Base-by-base conservation (phyloP, 305 asterid genomes). In the Rubia peregrina region DNA sequence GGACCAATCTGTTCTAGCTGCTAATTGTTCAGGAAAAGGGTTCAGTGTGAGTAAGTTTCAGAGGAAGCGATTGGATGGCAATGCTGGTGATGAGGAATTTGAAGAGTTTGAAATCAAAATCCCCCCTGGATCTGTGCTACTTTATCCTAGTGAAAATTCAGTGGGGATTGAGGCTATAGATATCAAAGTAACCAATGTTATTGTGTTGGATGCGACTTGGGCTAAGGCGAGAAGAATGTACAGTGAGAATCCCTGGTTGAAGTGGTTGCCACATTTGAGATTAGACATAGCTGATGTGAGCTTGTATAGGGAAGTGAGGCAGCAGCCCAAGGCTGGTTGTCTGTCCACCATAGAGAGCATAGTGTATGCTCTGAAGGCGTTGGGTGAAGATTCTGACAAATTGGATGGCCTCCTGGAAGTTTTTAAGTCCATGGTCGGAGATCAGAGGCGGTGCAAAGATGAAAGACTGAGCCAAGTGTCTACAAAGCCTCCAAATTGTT, bases 341-440 rank as follows among this genome's bases (percentile, higher is more conserved):
- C 75, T 93, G 87, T 90, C 98, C n/a, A 86, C 96, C 4, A 89
- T 93, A 67, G 96, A 93, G 81, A 93, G 98, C 80, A 85, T 93
- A 65, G 97, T 93, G 10, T 88, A 88, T 67, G 94, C 96, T 41
- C 79, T 90, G 84, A 89, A 88, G 80, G 97, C 85, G 17, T 46
- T 85, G 8, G 96, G 93, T 9, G 82, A 86, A 69, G 82, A 84
- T 65, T 60, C 65, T 2, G 82, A 82, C 49, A 93, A 88, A 61
- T 82, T 93, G 78, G 96, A 89, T 77, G 74, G 83, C 64, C 79
- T 93, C 10, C 80, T 93, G 76, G 83, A 89, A 44, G 90, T 90
- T 66, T 93, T 93, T 76, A 89, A 83, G 67, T 87, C 96, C 70
- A 93, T 93, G 98, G 84, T 93, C 55, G 89, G 85, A 30, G 92